Evolutionary conservation across 306 rosid genomes (phyloP).

Genomic region (Glycine soja): DNA sequence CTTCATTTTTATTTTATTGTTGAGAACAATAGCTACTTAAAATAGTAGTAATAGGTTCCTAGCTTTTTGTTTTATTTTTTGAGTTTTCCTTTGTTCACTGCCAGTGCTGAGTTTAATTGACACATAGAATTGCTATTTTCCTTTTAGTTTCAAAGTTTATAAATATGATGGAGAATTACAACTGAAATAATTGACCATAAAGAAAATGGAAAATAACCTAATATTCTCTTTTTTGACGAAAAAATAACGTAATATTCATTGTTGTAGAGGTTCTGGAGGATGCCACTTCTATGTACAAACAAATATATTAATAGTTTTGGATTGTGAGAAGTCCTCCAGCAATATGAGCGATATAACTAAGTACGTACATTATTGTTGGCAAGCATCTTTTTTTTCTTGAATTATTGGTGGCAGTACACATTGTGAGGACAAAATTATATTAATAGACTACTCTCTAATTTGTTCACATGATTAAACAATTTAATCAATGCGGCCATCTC

Average conservation of each 20-base stretch:
- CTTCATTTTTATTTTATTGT: no score
- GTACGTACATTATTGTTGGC: conserved; percentile 35
- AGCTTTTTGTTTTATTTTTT: background rate
- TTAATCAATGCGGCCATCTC: conserved; percentile 20
- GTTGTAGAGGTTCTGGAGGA: conserved; percentile 16
- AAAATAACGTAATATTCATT: background rate
- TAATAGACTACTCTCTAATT: conserved; percentile 40
- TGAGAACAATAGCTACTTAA: background rate
- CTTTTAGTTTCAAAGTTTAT: background rate
- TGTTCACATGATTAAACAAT: conserved; percentile 49
- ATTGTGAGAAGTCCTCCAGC: conserved; percentile 15
- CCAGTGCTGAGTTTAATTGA: background rate
- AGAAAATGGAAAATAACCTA: background rate
- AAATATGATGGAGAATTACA: background rate
- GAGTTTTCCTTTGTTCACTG: background rate
- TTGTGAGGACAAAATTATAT: conserved; percentile 40
- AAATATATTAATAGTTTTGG: conserved; percentile 13
- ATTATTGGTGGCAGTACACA: conserved; percentile 49
- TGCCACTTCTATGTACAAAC: background rate
- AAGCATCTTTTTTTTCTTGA: conserved; percentile 36
- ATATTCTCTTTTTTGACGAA: background rate
- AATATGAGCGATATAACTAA: conserved; percentile 15
- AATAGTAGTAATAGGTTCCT: background rate
- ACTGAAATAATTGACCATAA: conserved; percentile 17
- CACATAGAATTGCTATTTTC: background rate